Percentiles rank a stretch among this genome's conserved stretches.
Evolutionary conservation across 371 early-diverging fungal genomes (phyloP).

Genomic region (Mucor velutinosus): DNA sequence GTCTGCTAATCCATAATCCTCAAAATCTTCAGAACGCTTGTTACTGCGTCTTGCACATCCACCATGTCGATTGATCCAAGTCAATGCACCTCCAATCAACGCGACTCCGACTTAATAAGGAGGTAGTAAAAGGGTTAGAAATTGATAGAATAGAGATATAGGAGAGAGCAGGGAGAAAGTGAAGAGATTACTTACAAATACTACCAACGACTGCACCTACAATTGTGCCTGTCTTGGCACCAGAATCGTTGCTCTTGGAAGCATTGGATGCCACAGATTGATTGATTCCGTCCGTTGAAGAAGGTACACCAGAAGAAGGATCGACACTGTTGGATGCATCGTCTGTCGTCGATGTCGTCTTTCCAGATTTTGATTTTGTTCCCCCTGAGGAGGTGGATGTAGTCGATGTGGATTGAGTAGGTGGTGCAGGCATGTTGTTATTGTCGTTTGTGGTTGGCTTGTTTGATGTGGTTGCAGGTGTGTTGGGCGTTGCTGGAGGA

Average conservation of each 20-base stretch:
- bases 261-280: slow-evolving; percentile 3
- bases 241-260: slow-evolving; percentile 3
- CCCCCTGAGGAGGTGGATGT: neutral
- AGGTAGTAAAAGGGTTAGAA: neutral
- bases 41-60: slow-evolving; percentile 30
- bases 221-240: slow-evolving; percentile 34
- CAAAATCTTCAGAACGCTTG: slow-evolving; percentile 37
- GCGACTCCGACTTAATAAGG: slow-evolving; percentile 38
- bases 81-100: slow-evolving; percentile 46
- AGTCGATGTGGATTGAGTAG: slow-evolving; percentile 1
- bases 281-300: slow-evolving; percentile 3
- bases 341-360: neutral
- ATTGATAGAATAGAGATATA: neutral
- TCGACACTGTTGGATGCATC: neutral
- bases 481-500: neutral
- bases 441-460: slow-evolving; percentile 2
- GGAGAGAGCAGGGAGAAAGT: neutral
- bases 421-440: slow-evolving; percentile 4
- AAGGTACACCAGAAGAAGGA: neutral
- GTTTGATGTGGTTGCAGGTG: slow-evolving; percentile 3
- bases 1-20: slow-evolving; percentile 50
- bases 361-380: neutral
- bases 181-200: slow-evolving; percentile 33
- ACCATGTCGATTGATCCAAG: slow-evolving; percentile 39
- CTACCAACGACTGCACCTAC: slow-evolving; percentile 46